Evolutionary conservation across 768 basidiomycete species (phyloP), one percentile per base, ranked within the genome.

Genomic region (Butyriboletus loyo): DNA sequence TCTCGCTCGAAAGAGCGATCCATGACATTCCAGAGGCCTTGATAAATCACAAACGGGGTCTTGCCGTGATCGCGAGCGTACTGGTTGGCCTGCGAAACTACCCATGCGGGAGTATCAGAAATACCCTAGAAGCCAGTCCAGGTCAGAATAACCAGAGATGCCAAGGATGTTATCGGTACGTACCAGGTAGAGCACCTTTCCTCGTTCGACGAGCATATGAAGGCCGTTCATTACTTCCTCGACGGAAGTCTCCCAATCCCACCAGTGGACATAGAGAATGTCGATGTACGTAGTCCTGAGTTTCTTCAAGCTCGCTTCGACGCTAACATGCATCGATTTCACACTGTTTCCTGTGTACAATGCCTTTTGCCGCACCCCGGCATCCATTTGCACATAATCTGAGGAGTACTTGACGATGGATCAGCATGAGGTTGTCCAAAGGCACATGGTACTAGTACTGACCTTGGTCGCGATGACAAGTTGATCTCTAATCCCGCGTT

Each of bases 251-350:
- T 72, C 64, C 53, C 70, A 77, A 52, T 79, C 78, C 79, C 76
- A 75, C 71, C 73, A 79, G 57, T 83, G 82, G 6, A 82, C 58
- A 53, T 84, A 82, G 28, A 83, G 62, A 44, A 84, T 73, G 57
- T 84, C 82, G 58, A 84, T 75, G 58, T 79, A 86, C n/a, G 75
- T 69, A 0, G 83, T 85, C 39, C 80, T 68, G 19, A 87, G 72
- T 54, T 82, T 84, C 55, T 70, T 70, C 49, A 79, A 65, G 32
- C 68, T 72, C 2, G 63, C 68, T n/a, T 69, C 66, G 5, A 74
- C 61, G 25, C 64, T 63, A 1, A 72, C 7, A 22, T 57, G 55
- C 61, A 79, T 59, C 4, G 60, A 68, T 54, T 75, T 75, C 30
- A 63, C 56, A 43, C 61, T 58, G 58, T 78, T 79, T 19, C 78